phyloP scores from a whole-genome alignment of 2,329 filamentous ascomycete genomes.

The Albifimbria verrucaria region DNA sequence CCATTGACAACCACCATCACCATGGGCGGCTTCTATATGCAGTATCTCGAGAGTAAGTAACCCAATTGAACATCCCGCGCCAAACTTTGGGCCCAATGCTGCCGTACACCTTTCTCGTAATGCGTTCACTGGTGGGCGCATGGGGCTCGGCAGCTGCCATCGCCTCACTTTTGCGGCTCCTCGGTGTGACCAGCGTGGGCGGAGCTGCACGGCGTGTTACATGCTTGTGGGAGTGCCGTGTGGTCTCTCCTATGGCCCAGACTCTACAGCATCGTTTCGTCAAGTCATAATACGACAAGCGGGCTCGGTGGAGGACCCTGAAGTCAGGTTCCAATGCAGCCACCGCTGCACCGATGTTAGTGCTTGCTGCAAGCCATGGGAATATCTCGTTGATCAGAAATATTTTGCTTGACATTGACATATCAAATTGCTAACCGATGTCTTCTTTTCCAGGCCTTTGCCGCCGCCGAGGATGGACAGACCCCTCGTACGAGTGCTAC shows the following conservation, averaged over 20 bases:
- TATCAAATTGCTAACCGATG: slow-evolving; percentile 29
- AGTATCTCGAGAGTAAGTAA: slow-evolving; percentile 72
- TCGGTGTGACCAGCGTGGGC: not conserved
- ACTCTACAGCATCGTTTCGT: too few species aligned
- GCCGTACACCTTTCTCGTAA: not conserved
- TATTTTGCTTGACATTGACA: not conserved
- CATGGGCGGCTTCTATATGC: slow-evolving; percentile 68
- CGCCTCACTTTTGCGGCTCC: not conserved
- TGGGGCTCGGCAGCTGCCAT: not conserved
- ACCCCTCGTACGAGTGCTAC: slow-evolving; percentile 85
- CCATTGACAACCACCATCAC: slow-evolving; percentile 28
- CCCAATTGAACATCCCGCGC: slow-evolving; percentile 10
- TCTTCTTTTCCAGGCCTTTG: slow-evolving; percentile 68
- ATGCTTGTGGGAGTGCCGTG: too few species aligned
- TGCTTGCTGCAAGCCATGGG: slow-evolving; percentile 2
- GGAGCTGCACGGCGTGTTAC: not conserved
- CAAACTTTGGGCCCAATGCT: slow-evolving; percentile 15
- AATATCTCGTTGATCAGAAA: slow-evolving; percentile 3
- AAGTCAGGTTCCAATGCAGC: slow-evolving; percentile 33
- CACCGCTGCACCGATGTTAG: slow-evolving; percentile 17
- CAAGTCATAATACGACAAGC: not conserved
- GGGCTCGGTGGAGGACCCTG: not conserved
- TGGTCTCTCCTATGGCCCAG: too few species aligned
- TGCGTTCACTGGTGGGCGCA: not conserved
- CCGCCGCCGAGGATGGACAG: slow-evolving; percentile 88